Evolutionary conservation across 176 grass and related monocot genomes (phyloP).

Genomic region (Aegilops tauschii): DNA sequence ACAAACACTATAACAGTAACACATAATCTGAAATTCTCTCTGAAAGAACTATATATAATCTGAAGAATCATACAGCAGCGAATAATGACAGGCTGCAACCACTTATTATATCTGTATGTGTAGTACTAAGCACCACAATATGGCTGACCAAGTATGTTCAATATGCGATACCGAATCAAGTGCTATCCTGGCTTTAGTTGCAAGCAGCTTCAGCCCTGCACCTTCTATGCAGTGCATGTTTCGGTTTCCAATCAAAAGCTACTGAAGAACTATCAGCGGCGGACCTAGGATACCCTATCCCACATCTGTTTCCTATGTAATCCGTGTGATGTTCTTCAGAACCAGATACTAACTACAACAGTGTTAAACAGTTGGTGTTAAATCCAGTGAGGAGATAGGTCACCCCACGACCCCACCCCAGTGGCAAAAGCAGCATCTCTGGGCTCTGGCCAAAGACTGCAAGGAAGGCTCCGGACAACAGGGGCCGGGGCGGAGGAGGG

Average conservation of each 20-base stretch:
- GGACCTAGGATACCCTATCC: slow-evolving; percentile 22
- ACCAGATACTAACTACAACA: slow-evolving; percentile 16
- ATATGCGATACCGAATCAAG: neutral
- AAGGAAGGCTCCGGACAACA: no score
- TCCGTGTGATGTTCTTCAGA: neutral
- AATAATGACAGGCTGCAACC: slow-evolving; percentile 41
- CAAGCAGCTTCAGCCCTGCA: slow-evolving; percentile 44
- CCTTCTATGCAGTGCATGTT: slow-evolving; percentile 45
- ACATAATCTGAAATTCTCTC: slow-evolving; percentile 11
- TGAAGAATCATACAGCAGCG: slow-evolving; percentile 2
- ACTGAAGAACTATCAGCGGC: neutral
- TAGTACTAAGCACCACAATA: slow-evolving; percentile 34
- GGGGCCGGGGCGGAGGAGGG: no score
- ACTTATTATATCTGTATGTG: slow-evolving; percentile 52
- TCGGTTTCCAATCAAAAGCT: no score
- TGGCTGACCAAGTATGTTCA: slow-evolving; percentile 9
- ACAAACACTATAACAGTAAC: slow-evolving; percentile 23
- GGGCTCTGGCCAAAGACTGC: no score
- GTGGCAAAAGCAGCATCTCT: neutral
- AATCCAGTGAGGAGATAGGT: neutral
- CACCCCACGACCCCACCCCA: neutral
- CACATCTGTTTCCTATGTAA: neutral
- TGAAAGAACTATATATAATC: slow-evolving; percentile 20
- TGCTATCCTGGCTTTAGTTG: slow-evolving; percentile 35
- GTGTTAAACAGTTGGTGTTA: no score